Base-by-base conservation (phyloP, 139 green algal species). In the Trebouxia sp. region DNA sequence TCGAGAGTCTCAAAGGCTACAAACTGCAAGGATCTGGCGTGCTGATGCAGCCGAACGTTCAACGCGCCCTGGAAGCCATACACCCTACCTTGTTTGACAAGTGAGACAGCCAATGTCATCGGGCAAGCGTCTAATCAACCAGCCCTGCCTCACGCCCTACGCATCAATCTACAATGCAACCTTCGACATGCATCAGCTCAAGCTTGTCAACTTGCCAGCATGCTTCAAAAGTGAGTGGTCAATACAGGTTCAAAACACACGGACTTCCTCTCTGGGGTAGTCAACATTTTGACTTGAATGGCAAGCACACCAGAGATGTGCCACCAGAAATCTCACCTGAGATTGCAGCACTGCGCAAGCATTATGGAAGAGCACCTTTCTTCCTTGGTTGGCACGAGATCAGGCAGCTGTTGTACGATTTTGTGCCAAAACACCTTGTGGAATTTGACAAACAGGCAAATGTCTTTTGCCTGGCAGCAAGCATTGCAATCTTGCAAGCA, bases 351-450 rank as follows among this genome's bases (percentile, higher is more conserved):
- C n/a, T 70, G 32, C 35, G 12, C 22, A 10, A 32, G 51, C 70
- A 72, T 51, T 70, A 80, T 39, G 51, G 51, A 17, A 69, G 53
- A 22, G 24, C 4, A n/a, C 24, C 37, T 20, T 28, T 30, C 7
- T 11, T 80, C 6, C 50, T 80, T 51, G 75, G 75, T 37, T 80
- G 75, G 75, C 65, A 80, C 38, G 75, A 80, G 75, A 80, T 80
- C 50, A 62, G 65, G 37, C 51, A 69, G 37, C 35, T 65, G 32
- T 38, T 80, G 15, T 74, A 48, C 48, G 42, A 62, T 32, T 43
- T 28, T 30, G 37, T 80, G 38, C 75, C 75, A 15, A 6, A 51
- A 37, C 35, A 32, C 17, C 38, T 15, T 11, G 75, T 80, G 3
- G 37, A 50, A 10, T 80, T 80, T 80, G 37, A 70, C 17, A 48